These are phyloP conservation scores for Nicotiana noctiflora DNA, from an alignment of 257 asterid species.

Conservation along the genomic window DNA sequence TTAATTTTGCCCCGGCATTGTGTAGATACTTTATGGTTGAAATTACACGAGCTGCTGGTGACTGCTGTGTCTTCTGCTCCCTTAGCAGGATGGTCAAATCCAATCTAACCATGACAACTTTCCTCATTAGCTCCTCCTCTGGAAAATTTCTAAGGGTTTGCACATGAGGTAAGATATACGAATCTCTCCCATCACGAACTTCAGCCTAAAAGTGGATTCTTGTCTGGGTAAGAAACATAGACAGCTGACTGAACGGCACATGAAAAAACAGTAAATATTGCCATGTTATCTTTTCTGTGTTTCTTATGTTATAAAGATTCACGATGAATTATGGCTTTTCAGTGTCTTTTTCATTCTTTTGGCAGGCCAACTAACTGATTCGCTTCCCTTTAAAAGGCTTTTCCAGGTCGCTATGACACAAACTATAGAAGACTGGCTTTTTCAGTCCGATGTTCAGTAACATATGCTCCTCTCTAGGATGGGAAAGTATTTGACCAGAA, in stretches of 20 bases:
- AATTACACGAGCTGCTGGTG: slow-evolving; percentile 32
- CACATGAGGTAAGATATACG: slow-evolving; percentile 45
- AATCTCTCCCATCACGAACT: slow-evolving; percentile 18
- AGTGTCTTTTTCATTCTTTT: no score
- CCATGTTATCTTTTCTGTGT: neutral
- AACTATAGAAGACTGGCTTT: neutral
- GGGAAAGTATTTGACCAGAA: neutral
- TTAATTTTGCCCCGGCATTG: slow-evolving; percentile 59
- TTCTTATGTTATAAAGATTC: neutral
- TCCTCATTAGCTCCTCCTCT: slow-evolving; percentile 43
- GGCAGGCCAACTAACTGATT: no score
- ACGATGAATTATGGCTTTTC: no score
- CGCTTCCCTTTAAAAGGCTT: no score
- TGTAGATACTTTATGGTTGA: slow-evolving; percentile 60
- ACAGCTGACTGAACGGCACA: slow-evolving; percentile 3
- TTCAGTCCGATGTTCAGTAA: neutral
- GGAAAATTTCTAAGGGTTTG: slow-evolving; percentile 65
- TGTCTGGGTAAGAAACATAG: neutral
- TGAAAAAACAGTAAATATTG: neutral
- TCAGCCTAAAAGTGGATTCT: slow-evolving; percentile 35
- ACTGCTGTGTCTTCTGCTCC: slow-evolving; percentile 26
- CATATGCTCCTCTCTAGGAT: neutral
- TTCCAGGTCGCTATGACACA: neutral
- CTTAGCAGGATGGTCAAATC: slow-evolving; percentile 43
- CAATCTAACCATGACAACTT: slow-evolving; percentile 77